These are phyloP conservation scores for Ophiocordyceps camponoti-leonardi DNA, from an alignment of 2,329 filamentous ascomycete genomes.

Conservation along the genomic window DNA sequence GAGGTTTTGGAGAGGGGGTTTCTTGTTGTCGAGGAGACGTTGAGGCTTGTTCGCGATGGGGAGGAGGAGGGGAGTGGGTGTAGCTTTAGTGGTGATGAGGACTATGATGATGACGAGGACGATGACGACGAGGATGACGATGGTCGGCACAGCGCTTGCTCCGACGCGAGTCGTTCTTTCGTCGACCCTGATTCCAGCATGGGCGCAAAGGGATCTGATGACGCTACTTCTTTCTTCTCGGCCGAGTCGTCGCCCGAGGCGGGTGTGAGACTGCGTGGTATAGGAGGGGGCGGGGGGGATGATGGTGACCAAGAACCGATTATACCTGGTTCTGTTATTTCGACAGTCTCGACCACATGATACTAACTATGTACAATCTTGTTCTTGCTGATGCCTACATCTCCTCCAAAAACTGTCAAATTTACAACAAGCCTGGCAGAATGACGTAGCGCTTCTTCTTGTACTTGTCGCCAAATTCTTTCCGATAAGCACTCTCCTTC, in stretches of 20 bases:
- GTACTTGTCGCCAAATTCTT: constrained; percentile 84
- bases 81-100: constrained; percentile 14
- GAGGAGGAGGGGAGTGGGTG: constrained; percentile 8
- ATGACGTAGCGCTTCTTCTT: constrained; percentile 84
- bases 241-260: constrained; percentile 10
- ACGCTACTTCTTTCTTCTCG: constrained; percentile 17
- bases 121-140: constrained; percentile 10
- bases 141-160: constrained; percentile 11
- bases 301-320: no score
- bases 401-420: no score
- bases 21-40: constrained; percentile 45
- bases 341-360: no score
- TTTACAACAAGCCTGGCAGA: constrained; percentile 61
- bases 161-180: constrained; percentile 20
- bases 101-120: constrained; percentile 6
- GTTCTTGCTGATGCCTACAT: neutral
- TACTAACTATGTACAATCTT: neutral
- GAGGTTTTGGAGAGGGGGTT: constrained; percentile 61
- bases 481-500: constrained; percentile 81
- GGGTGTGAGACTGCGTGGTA: constrained; percentile 1
- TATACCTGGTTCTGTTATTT: no score
- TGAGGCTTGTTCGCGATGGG: constrained; percentile 30
- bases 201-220: constrained; percentile 19
- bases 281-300: neutral
- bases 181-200: constrained; percentile 18